Evolutionary conservation across 345 rosid species (phyloP).

Genomic region (Laguncularia racemosa): DNA sequence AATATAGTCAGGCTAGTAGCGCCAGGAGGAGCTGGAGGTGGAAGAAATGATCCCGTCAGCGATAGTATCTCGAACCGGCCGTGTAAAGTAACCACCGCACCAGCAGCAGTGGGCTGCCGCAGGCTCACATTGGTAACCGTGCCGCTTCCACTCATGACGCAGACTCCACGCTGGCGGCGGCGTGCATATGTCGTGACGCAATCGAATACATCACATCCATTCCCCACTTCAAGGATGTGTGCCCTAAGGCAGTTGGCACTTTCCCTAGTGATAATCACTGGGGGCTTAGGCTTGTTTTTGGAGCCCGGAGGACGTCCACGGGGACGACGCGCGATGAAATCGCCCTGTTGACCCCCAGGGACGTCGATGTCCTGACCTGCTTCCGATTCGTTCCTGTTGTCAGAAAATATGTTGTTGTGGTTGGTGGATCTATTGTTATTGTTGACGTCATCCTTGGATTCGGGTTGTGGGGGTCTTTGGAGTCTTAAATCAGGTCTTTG

Average conservation of each 20-base stretch:
- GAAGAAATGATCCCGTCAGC: slow-evolving; percentile 81
- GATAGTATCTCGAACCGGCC: slow-evolving; percentile 96
- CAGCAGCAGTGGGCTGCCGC: slow-evolving; percentile 80
- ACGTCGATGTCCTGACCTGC: slow-evolving; percentile 32
- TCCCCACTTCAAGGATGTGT: slow-evolving; percentile 95
- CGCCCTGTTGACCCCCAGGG: slow-evolving; percentile 28
- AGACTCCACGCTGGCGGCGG: slow-evolving; percentile 86
- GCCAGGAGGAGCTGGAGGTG: slow-evolving; percentile 97
- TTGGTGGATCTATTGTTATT: slow-evolving; percentile 6
- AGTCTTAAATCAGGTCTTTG: slow-evolving; percentile 38
- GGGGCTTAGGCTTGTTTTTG: slow-evolving; percentile 87
- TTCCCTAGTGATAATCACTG: slow-evolving; percentile 85
- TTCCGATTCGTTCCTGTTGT: slow-evolving; percentile 18
- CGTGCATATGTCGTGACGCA: slow-evolving; percentile 82
- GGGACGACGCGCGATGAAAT: slow-evolving; percentile 56
- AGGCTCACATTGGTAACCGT: slow-evolving; percentile 89
- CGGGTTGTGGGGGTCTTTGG: slow-evolving; percentile 24
- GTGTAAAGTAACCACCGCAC: slow-evolving; percentile 66
- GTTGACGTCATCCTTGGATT: slow-evolving; percentile 26
- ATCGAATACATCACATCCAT: slow-evolving; percentile 87
- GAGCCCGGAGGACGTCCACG: slow-evolving; percentile 96
- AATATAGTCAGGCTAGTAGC: slow-evolving; percentile 87
- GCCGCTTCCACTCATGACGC: slow-evolving; percentile 85
- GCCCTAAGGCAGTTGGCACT: slow-evolving; percentile 96
- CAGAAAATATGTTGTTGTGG: slow-evolving; percentile 18